Evolutionary conservation across 176 grass and related monocot genomes (phyloP), one percentile per base, ranked within the genome.

Genomic region (Ensete ventricosum): DNA sequence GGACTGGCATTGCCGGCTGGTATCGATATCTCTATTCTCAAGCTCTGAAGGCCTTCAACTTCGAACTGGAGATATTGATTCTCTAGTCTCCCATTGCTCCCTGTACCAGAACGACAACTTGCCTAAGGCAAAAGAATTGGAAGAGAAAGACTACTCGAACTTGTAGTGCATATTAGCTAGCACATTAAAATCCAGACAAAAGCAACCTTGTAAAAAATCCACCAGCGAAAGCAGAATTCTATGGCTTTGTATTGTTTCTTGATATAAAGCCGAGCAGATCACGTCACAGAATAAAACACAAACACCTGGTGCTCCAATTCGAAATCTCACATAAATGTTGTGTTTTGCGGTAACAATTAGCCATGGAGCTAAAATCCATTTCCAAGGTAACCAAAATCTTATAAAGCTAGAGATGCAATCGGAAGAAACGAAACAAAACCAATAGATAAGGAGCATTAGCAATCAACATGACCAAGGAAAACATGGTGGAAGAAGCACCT

Each of bases 41-140:
- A 70, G 51, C 67, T n/a, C 67, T 20, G 43, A 14, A 70, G n/a
- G 48, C 67, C 16, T 70, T 70, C 48, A 21, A 70, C 67, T 70
- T 50, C 14, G 8, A 70, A n/a, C 67, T 51, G 34, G 19, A 9
- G 51, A n/a, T 25, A 26, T 10, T 19, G 20, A 9, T 70, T 3
- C 67, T 19, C 43, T 16, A 70, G 21, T 9, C 17, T 70, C 67
- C 1, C 67, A 20, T 70, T 52, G 8, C 48, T 50, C 8, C 57
- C 57, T 60, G 43, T 25, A 6, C 14, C 25, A 66, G 24, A 23
- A 14, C 9, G 2, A 20, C 34, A 70, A 6, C 16, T 20, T 21
- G 1, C 43, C 12, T 43, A 70, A 70, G 16, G 29, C 27, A 67
- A 16, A 16, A 67, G 4, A 43, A 1, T n/a, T 16, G 65, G 14